These are phyloP conservation scores for Penicillium arizonense DNA, from an alignment of 495 filamentous ascomycete species.

Conservation along the genomic window DNA sequence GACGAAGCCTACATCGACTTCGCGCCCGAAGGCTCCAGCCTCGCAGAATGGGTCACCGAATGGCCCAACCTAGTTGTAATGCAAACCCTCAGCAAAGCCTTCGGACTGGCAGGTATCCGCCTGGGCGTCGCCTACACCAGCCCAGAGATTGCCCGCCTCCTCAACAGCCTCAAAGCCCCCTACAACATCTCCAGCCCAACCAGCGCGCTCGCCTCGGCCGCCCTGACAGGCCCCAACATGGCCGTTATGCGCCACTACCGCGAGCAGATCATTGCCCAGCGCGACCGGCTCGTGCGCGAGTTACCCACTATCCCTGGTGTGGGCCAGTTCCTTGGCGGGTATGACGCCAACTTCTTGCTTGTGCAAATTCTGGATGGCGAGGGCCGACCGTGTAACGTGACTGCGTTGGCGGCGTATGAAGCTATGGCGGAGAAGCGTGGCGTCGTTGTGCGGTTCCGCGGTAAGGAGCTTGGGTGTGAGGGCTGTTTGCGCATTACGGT, in stretches of 20 bases:
- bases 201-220: constrained; percentile 72
- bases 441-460: constrained; percentile 90
- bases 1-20: constrained; percentile 99
- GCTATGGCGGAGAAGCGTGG: constrained; percentile 80
- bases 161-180: constrained; percentile 92
- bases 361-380: constrained; percentile 76
- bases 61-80: constrained; percentile 98
- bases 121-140: constrained; percentile 71
- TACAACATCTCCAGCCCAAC: constrained; percentile 92
- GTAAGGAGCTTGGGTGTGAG: constrained; percentile 84
- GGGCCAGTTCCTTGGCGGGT: constrained; percentile 77
- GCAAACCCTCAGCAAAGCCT: constrained; percentile 96
- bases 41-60: constrained; percentile 90
- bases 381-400: constrained; percentile 72
- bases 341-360: constrained; percentile 83
- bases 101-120: constrained; percentile 90
- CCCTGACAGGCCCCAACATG: constrained; percentile 63
- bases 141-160: constrained; percentile 63
- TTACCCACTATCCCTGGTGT: constrained; percentile 75
- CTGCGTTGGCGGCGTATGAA: constrained; percentile 78
- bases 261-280: constrained; percentile 67
- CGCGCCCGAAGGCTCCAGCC: constrained; percentile 69
- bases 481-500: constrained; percentile 91
- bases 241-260: constrained; percentile 68
- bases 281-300: constrained; percentile 70